phyloP scores from a whole-genome alignment of 768 basidiomycete genomes.

The Russula emetica region DNA sequence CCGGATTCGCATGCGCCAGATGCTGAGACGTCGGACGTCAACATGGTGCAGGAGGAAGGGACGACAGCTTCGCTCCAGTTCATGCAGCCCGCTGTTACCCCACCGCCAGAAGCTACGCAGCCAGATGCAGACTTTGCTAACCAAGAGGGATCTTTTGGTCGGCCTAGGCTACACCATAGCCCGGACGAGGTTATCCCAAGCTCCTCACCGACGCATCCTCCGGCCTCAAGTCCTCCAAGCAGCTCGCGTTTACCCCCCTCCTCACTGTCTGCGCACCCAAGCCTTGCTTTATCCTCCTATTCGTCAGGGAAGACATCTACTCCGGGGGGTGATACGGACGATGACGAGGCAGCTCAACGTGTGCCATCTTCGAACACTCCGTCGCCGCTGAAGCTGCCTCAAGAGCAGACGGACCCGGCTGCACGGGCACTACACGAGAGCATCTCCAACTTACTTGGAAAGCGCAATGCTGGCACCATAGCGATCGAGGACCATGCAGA shows the following conservation, averaged over 20 bases:
- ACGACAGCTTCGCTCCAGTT: not conserved
- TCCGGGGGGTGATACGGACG: constrained; percentile 31
- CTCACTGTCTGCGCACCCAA: constrained; percentile 14
- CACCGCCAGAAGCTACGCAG: not conserved
- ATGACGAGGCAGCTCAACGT: constrained; percentile 26
- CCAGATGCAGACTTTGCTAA: constrained; percentile 2
- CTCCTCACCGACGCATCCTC: constrained; percentile 10
- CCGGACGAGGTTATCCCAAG: constrained; percentile 21
- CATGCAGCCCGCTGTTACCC: not conserved
- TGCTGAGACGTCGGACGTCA: constrained; percentile 30
- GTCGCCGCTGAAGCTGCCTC: constrained; percentile 35
- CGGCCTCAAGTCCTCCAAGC: constrained; percentile 11
- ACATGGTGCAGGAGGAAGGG: not conserved
- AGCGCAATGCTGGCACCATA: constrained; percentile 44
- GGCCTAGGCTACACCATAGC: not conserved
- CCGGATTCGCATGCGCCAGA: not conserved
- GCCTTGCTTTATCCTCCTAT: not conserved
- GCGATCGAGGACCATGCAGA: constrained; percentile 27
- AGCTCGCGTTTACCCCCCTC: not conserved
- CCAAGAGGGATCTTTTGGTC: constrained; percentile 5
- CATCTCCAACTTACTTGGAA: constrained; percentile 64
- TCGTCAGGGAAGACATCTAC: constrained; percentile 19
- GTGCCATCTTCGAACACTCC: constrained; percentile 23
- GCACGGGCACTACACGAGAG: constrained; percentile 63
- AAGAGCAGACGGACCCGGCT: constrained; percentile 41